Evolutionary conservation across 1,139 yeast species (phyloP), one percentile per base, ranked within the genome.

Genomic region (Arxiozyma telluris): DNA sequence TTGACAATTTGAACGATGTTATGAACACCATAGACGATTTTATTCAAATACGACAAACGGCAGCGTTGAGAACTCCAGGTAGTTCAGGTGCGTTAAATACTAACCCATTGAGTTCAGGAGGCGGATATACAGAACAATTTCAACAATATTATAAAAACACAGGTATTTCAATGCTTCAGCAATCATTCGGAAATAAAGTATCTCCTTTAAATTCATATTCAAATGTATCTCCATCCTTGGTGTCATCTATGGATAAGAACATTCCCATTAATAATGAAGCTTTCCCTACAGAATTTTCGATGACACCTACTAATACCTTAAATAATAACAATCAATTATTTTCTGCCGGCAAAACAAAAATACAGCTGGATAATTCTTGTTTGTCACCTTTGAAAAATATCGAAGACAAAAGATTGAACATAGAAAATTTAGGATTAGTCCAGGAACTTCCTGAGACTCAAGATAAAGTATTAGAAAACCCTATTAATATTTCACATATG

Each of bases 11-110:
- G 41, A 59, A 61, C 20, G 71, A 69, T 49, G 67, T 73, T 20
- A 60, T 72, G 41, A 67, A 69, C 44, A 55, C 71, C 39, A 69
- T 72, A 46, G 73, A 71, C 53, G 72, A 70, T 54, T 72, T 72
- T 53, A 68, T 70, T 5, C 71, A 67, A 44, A 58, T 72, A 48
- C 70, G 66, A 55, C 69, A 71, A n/a, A 65, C 73, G 2, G 66
- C 74, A 5, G 69, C 73, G 2, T 64, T 67, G 20, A 67, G 72
- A 49, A 68, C 71, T 1, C 72, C 71, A 4, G 68, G 65, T 18
- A 61, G 66, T 44, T 58, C 64, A 1, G 61, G 63, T 4, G 59
- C 57, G 4, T 49, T 60, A 1, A 66, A 66, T 3, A 62, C 65
- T 8, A 65, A 65, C 43, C 62, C 67, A 8, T 47, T 66, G 52